Evolutionary conservation across 2,329 filamentous ascomycete species (phyloP).

Genomic region (Epicoccum nigrum): DNA sequence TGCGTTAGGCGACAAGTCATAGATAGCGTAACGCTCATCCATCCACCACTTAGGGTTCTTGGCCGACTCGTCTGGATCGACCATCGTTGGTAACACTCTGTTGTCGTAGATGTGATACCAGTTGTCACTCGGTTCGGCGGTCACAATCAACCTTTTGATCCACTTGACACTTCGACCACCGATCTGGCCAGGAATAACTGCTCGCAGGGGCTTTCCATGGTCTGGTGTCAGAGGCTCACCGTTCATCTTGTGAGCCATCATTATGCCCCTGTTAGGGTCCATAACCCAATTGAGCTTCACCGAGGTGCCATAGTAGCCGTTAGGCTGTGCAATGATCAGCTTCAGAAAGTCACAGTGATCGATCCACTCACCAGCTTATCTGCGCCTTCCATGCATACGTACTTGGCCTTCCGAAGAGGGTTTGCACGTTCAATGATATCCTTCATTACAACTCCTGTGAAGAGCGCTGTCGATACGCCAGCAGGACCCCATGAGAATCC

Average conservation of each 20-base stretch:
- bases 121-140: slow-evolving; percentile 80
- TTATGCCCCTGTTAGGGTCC: slow-evolving; percentile 81
- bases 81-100: slow-evolving; percentile 82
- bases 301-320: slow-evolving; percentile 87
- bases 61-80: slow-evolving; percentile 80
- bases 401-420: slow-evolving; percentile 73
- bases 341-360: not conserved
- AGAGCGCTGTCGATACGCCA: slow-evolving; percentile 84
- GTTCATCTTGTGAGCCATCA: slow-evolving; percentile 92
- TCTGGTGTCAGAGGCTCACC: slow-evolving; percentile 80
- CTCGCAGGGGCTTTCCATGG: slow-evolving; percentile 82
- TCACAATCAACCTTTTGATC: slow-evolving; percentile 81
- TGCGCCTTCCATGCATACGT: slow-evolving; percentile 89
- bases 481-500: slow-evolving; percentile 94
- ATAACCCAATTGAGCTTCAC: slow-evolving; percentile 87
- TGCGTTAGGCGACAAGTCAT: slow-evolving; percentile 88
- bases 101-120: slow-evolving; percentile 98
- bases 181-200: slow-evolving; percentile 88
- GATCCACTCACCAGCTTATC: slow-evolving; percentile 67
- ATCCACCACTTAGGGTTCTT: slow-evolving; percentile 79
- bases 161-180: slow-evolving; percentile 93
- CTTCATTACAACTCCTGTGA: slow-evolving; percentile 79
- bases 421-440: slow-evolving; percentile 73
- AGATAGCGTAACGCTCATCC: slow-evolving; percentile 91
- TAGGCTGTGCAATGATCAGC: slow-evolving; percentile 61